Evolutionary conservation across 2,329 filamentous ascomycete species (phyloP).

Genomic region (Nemania serpens): DNA sequence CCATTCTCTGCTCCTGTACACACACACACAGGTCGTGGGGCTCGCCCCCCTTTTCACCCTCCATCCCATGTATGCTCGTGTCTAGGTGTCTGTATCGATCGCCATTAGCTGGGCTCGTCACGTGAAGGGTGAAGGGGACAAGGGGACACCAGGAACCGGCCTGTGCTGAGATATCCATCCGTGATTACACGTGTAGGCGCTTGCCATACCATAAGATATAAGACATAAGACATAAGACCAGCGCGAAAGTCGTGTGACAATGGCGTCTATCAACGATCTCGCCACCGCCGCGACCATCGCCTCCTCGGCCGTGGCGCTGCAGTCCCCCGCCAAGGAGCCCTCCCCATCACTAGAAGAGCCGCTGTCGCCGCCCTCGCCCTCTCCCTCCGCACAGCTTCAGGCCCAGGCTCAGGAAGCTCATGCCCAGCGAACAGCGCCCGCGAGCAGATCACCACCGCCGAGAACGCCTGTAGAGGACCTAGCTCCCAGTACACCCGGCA

Average conservation of each 20-base stretch:
- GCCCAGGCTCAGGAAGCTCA: slow-evolving; percentile 28
- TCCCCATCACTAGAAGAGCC: slow-evolving; percentile 1
- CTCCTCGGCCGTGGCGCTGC: slow-evolving; percentile 42
- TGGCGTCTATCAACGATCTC: slow-evolving; percentile 57
- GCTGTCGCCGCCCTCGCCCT: slow-evolving; percentile 15
- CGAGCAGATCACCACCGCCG: slow-evolving; percentile 15
- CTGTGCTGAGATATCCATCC: background rate
- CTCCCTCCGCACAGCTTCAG: slow-evolving; percentile 29
- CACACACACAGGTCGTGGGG: slow-evolving; percentile 16
- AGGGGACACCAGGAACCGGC: too few species aligned
- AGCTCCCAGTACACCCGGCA: slow-evolving; percentile 8
- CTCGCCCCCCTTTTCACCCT: background rate
- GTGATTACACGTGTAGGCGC: slow-evolving; percentile 1
- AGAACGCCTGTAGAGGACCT: slow-evolving; percentile 16
- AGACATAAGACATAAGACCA: background rate
- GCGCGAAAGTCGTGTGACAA: slow-evolving; percentile 5
- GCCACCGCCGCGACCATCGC: slow-evolving; percentile 54
- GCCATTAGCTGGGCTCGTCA: slow-evolving; percentile 10
- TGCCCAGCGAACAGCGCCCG: slow-evolving; percentile 17
- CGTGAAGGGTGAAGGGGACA: slow-evolving; percentile 6
- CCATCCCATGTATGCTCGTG: background rate
- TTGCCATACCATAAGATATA: slow-evolving; percentile 4
- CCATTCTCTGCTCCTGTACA: slow-evolving; percentile 1
- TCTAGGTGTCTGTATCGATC: background rate
- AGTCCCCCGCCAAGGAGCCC: slow-evolving; percentile 30